Evolutionary conservation across 768 basidiomycete species (phyloP), one percentile per base, ranked within the genome.

Genomic region (Royoungia palumana): DNA sequence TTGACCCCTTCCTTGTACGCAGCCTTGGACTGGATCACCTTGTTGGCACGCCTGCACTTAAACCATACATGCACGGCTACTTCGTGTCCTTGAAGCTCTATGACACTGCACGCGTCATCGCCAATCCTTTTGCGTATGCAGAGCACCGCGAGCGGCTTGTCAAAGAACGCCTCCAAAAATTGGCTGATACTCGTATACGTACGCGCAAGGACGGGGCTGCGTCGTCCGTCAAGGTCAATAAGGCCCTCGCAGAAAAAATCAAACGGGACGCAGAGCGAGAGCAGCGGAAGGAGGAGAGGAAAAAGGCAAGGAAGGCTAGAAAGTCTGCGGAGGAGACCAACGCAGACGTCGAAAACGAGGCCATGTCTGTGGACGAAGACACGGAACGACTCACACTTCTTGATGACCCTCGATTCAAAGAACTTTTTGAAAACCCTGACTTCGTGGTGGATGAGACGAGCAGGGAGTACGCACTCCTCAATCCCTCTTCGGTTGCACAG

Each of bases 61-160:
- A 95, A 69, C 96, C 96, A 5, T 99, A 98, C 71, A 97, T 99
- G 95, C 96, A 99, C 69, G 96, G 96, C 36, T 98, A 94, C 81
- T 98, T 99, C 74, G 70, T 97, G 54, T 90, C 94, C 5, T 83
- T 98, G 70, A 91, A 93, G 61, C 81, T 98, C 6, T 98, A 98
- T 73, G 91, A 94, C 59, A 87, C 94, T 43, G 96, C 96, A 2
- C 85, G 94, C 27, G 80, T 95, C 55, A 94, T 98, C 57, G 87
- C 93, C 48, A 97, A 98, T 72, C 96, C 96, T 2, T 94, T 92
- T 65, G 92, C 87, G 10, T 97, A 98, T 66, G 85, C 84, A 35
- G 96, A 99, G 62, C 85, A 97, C 67, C 87, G 93, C 54, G 93
- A 95, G 67, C 86, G 85, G 61, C 71, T 92, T 63, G 79, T 97